Evolutionary conservation across 305 asterid species (phyloP).

Genomic region (Striga hermonthica): DNA sequence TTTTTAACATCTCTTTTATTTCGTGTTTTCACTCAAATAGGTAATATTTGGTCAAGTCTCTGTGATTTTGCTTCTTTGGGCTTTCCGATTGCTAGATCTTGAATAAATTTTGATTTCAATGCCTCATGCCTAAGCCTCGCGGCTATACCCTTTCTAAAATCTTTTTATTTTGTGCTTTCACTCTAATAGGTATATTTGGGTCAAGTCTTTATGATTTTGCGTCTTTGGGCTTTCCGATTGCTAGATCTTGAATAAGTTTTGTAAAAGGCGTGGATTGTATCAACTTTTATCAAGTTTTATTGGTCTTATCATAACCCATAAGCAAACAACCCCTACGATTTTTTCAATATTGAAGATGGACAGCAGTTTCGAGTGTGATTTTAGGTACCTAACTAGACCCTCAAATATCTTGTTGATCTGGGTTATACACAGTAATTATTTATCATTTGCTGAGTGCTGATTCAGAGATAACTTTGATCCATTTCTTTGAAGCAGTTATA

Average conservation of each 20-base stretch:
- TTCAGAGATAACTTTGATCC: constrained; percentile 8
- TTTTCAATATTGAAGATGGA: constrained; percentile 15
- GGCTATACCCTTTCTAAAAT: background rate
- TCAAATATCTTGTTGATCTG: constrained; percentile 18
- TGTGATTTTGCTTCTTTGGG: constrained; percentile 20
- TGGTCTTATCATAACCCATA: constrained; percentile 28
- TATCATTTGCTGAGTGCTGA: constrained; percentile 8
- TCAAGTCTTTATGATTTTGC: constrained; percentile 4
- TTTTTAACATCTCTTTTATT: background rate
- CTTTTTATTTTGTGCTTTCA: background rate
- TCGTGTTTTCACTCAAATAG: background rate
- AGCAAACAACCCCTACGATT: constrained; percentile 26
- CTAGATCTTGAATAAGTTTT: constrained; percentile 10
- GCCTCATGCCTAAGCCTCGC: too few species aligned
- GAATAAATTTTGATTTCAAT: background rate
- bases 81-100: constrained; percentile 18
- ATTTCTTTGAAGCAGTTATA: constrained; percentile 4
- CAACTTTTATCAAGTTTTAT: background rate
- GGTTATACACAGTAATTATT: constrained; percentile 13
- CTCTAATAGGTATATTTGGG: constrained; percentile 9
- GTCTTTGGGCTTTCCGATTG: constrained; percentile 20
- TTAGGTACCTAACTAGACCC: constrained; percentile 13
- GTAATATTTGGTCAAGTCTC: background rate
- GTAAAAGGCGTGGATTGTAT: constrained; percentile 9
- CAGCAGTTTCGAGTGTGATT: constrained; percentile 23